A percentile compares a stretch with the other conserved stretches of the same genome.
Evolutionary conservation across 2,329 filamentous ascomycete genomes (phyloP).

Genomic region (Fusarium sp.): DNA sequence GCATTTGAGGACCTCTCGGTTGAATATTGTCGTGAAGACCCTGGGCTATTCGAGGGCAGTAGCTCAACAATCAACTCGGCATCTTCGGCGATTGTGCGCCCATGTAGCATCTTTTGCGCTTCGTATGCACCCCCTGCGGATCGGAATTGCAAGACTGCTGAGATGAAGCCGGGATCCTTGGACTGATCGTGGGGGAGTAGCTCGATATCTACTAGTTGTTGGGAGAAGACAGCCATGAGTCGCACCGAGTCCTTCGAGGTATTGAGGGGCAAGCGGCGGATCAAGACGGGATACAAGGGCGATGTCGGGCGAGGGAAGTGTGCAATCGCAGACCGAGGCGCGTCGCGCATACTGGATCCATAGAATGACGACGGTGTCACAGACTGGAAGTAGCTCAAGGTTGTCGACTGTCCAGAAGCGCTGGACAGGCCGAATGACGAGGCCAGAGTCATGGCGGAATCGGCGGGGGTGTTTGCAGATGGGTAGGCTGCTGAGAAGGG

Average conservation of each 20-base stretch:
- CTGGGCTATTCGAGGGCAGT: slow-evolving; percentile 53
- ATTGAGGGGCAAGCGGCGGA: slow-evolving; percentile 66
- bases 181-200: slow-evolving; percentile 63
- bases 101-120: slow-evolving; percentile 69
- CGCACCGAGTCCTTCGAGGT: slow-evolving; percentile 66
- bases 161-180: slow-evolving; percentile 62
- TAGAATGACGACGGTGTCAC: slow-evolving; percentile 50
- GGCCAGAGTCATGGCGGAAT: neutral
- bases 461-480: slow-evolving; percentile 37
- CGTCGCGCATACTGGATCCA: slow-evolving; percentile 53
- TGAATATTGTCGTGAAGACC: slow-evolving; percentile 44
- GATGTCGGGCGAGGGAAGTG: slow-evolving; percentile 52
- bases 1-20: slow-evolving; percentile 37
- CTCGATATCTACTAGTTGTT: slow-evolving; percentile 65
- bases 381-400: neutral
- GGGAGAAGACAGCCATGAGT: slow-evolving; percentile 69
- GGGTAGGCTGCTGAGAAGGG: slow-evolving; percentile 41
- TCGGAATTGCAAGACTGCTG: slow-evolving; percentile 67
- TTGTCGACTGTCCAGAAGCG: neutral
- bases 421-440: neutral
- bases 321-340: slow-evolving; percentile 54
- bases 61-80: slow-evolving; percentile 70
- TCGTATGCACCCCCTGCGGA: slow-evolving; percentile 64
- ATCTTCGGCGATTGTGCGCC: slow-evolving; percentile 63
- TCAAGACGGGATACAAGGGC: slow-evolving; percentile 58